Conservation (phyloP, 1,139 yeast genomes). For the Diutina scorzettiae region DNA sequence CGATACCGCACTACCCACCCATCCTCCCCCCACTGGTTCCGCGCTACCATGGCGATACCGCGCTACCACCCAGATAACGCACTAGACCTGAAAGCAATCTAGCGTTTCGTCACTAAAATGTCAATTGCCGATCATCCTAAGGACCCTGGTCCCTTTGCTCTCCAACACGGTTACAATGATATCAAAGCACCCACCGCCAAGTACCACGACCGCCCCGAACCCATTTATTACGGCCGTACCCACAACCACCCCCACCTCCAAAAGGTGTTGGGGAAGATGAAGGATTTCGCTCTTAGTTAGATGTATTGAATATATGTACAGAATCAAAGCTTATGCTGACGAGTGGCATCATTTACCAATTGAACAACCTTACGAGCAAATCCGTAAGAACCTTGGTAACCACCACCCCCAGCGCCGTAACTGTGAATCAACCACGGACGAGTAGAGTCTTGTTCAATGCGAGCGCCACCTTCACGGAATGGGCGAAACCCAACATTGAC, state of each 20-base stretch:
- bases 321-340: not conserved
- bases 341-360: not conserved
- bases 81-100: too few relatives aligned
- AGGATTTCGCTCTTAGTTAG: conserved; percentile 3
- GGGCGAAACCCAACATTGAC: conserved; percentile 41
- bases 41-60: too few relatives aligned
- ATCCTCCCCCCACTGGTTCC: too few relatives aligned
- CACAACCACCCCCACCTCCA: conserved; percentile 4
- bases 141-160: conserved; percentile 16
- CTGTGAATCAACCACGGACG: conserved; percentile 31
- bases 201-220: conserved; percentile 22
- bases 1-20: too few relatives aligned
- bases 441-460: conserved; percentile 27
- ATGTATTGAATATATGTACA: not conserved
- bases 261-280: not conserved
- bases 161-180: conserved; percentile 25
- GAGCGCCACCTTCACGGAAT: conserved; percentile 30
- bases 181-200: conserved; percentile 20
- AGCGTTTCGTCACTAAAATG: too few relatives aligned
- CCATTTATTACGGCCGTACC: not conserved
- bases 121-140: conserved; percentile 21
- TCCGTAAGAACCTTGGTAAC: conserved; percentile 36
- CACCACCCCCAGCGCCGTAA: conserved; percentile 38
- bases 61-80: too few relatives aligned
- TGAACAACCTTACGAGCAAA: conserved; percentile 22